Conservation (phyloP, 2,329 filamentous ascomycete genomes). For the Aspergillus niger region DNA sequence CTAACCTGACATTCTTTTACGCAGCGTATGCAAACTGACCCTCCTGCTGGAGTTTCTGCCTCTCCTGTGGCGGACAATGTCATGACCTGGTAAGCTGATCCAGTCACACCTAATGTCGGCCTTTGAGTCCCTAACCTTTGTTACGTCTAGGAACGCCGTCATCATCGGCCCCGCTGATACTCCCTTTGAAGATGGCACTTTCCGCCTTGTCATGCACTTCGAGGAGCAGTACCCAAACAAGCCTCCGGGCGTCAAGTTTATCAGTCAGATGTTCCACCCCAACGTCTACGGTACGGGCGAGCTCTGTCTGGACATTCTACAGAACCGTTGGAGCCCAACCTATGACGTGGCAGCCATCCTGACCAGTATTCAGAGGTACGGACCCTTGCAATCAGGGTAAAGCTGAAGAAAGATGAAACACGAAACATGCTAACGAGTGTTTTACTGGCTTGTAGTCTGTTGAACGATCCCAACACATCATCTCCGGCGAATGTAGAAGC, state of each 20-base stretch:
- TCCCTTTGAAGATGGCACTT: constrained; percentile 97
- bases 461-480: constrained; percentile 98
- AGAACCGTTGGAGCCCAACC: constrained; percentile 97
- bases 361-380: constrained; percentile 94
- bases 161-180: constrained; percentile 97
- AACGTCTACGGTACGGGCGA: constrained; percentile 98
- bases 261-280: constrained; percentile 98
- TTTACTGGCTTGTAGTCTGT: constrained; percentile 61
- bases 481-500: constrained; percentile 97
- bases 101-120: not conserved
- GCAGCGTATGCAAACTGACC: constrained; percentile 98
- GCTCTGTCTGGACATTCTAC: constrained; percentile 92
- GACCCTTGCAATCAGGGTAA: not conserved
- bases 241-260: constrained; percentile 95
- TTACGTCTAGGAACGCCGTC: constrained; percentile 78
- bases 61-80: constrained; percentile 74
- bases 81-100: constrained; percentile 39
- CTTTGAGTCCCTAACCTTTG: not conserved
- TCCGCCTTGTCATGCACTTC: constrained; percentile 97
- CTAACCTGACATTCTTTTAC: constrained; percentile 18
- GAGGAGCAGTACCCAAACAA: constrained; percentile 99
- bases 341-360: constrained; percentile 97
- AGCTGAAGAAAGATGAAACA: not conserved
- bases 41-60: constrained; percentile 92
- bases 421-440: constrained; percentile 3